Base-by-base conservation (phyloP, 2,329 filamentous ascomycete species). In the Acrodontium crateriforme region DNA sequence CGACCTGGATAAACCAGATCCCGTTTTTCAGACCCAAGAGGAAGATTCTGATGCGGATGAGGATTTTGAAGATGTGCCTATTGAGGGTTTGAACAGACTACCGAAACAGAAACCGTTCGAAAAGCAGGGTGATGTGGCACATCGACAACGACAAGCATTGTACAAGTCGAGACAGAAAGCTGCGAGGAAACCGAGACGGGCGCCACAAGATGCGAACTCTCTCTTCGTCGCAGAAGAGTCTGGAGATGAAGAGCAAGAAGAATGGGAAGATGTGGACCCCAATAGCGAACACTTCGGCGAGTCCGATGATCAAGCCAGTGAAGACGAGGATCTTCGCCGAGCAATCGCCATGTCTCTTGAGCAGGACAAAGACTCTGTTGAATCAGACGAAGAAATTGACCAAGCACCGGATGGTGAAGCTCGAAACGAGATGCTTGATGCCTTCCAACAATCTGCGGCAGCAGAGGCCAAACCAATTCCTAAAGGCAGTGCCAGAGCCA, bases 1-100 rank as follows among this genome's bases (percentile, higher is more conserved):
- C 35, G 84, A 95, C 49, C 71, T 98, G 11, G 89, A 98, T 49
- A 70, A 55, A 61, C 29, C 65, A 69, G 43, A 62, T 64, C 45
- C 52, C 18, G 47, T 52, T 8, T 44, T 50, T 8, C 61, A 64
- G 2, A 65, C 69, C 35, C 60, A 69, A 2, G 63, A 66, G 2
- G 62, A 71, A 2, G 39, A 40, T 5, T 63, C 71, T 3, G 63
- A 72, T 3, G 71, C 74, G 2, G 67, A 69, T 2, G 78, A 77
- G 4, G 80, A 82, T 7, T 94, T 94, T 44, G 85, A 94, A 50
- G 85, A 94, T 53, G 78, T 94, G 3, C 84, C 85, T 0, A 85
- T 94, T 25, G 81, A 89, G 50, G 85, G 85, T 0, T 48, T 94
- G 9, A 94, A 94, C 44, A 67, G 84, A 27, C 56, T 94, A 10